Evolutionary conservation across 495 filamentous ascomycete species (phyloP), one percentile per base, ranked within the genome.

Genomic region (Podospora appendiculata): DNA sequence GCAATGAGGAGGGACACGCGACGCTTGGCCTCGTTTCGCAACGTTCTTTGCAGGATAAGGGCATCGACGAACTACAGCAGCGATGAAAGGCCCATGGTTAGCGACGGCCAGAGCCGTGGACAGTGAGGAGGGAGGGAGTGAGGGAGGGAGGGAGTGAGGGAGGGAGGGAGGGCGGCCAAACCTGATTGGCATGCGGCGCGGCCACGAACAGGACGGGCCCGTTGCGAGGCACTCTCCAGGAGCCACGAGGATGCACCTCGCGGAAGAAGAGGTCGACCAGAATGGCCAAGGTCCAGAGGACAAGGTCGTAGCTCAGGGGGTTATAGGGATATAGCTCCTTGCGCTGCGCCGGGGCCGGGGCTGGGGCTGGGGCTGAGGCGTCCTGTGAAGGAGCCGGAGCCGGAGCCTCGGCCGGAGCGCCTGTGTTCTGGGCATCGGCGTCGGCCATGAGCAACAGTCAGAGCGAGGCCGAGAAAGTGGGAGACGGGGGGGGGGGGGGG

Each of bases 101-200:
- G 25, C 25, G 25, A 25, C 5, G 25, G 25, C 25, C 25, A 25
- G 5, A 25, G 5, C 25, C 25, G 5, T 25, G 25, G 25, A 25
- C 25, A n/a, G n/a, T n/a, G n/a, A n/a, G n/a, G 25, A 25, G 2
- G 25, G 25, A 25, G 2, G 25, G 25, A 2, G 25, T 34, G n/a
- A 32, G 25, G 25, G 25, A 25, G 2, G 25, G 25, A 25, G 2
- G 25, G 25, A 2, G 25, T 34, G n/a, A 32, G 25, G 25, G 25
- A 5, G 25, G 5, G 5, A 25, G 25, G 25, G 33, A 42, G 13
- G 16, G 42, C 42, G 40, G 13, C 16, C 41, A 48, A 49, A 90
- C 89, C 82, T 98, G 93, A 66, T 98, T 98, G 44, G 93, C 94
- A 78, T 98, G 93, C 55, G 93, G 93, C 16, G 94, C 93, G n/a